Base-by-base conservation (phyloP, 2,329 filamentous ascomycete genomes). In the Colletotrichum cordylinicola region DNA sequence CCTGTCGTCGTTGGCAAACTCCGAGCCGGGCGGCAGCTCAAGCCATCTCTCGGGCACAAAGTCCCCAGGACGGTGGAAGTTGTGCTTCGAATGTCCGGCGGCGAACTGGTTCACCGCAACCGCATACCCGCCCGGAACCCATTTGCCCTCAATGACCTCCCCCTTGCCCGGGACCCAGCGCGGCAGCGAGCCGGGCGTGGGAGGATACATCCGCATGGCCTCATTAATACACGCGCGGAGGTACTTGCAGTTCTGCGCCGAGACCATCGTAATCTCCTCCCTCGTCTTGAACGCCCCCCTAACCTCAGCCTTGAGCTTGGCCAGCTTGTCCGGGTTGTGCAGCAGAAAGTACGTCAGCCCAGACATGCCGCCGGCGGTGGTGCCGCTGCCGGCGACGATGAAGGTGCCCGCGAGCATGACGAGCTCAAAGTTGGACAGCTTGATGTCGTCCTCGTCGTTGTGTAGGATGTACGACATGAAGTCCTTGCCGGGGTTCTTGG, bases 1-100 rank as follows among this genome's bases (percentile, higher is more conserved):
- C 6, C n/a, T 21, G 15, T 62, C 55, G 6, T 70, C 67, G 37
- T 61, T 52, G 37, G 27, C 27, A 16, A 62, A 70, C 35, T 62
- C 56, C 3, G 67, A 70, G n/a, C 10, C 67, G 1, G 67, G 67
- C 3, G 13, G 15, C 10, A 70, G 56, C 56, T 72, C 69, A 15
- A 72, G 39, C 69, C 69, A 72, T 15, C 69, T 24, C 60, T 72
- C 69, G 4, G 69, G 69, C 21, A 65, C 56, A 62, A 72, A 72
- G 43, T 72, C 69, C 1, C 24, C n/a, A 1, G 69, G 39, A 0
- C 61, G 62, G 31, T 39, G 60, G 62, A 72, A 66, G 13, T 72
- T 72, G 31, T 39, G 60, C 62, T 64, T 29, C 8, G 60, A 66
- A 15, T 67, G 24, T 0, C 67, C 55, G 2, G 69, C 58, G 8